Evolutionary conservation across 2,329 filamentous ascomycete genomes (phyloP).

Genomic region (Fusarium haematococcum): DNA sequence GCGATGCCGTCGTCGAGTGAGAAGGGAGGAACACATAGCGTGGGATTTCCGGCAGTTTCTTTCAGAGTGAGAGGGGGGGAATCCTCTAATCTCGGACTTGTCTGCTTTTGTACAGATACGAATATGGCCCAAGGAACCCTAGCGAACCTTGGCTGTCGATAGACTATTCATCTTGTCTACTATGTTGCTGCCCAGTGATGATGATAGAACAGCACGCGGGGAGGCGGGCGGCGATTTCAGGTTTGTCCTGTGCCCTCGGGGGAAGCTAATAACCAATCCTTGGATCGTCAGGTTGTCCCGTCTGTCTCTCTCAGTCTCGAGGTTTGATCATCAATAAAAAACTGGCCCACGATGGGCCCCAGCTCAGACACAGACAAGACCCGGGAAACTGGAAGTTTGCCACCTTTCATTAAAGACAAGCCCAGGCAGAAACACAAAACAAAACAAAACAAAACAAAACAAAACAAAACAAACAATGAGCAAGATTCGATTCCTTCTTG

Average conservation of each 20-base stretch:
- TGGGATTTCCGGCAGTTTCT: background rate
- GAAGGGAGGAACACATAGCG: background rate
- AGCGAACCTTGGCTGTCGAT: background rate
- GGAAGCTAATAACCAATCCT: background rate
- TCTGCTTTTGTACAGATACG: background rate
- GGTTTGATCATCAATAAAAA: background rate
- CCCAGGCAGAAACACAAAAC: background rate
- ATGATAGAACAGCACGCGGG: background rate
- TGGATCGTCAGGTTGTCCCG: background rate
- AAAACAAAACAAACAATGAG: background rate
- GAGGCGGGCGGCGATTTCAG: conserved; percentile 3
- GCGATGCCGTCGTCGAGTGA: conserved; percentile 1
- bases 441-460: background rate
- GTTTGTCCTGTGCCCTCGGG: background rate
- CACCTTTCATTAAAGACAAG: conserved; percentile 7
- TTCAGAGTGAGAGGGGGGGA: background rate
- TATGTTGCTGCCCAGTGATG: background rate
- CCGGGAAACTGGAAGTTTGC: conserved; percentile 13
- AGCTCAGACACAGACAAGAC: background rate
- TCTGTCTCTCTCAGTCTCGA: background rate
- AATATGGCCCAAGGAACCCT: background rate
- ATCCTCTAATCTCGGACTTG: conserved; percentile 20
- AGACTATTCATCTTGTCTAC: background rate
- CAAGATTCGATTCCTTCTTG: background rate
- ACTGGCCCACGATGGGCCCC: background rate